These are phyloP conservation scores for Teratosphaeria nubilosa DNA, from an alignment of 2,329 filamentous ascomycete species.

Conservation along the genomic window DNA sequence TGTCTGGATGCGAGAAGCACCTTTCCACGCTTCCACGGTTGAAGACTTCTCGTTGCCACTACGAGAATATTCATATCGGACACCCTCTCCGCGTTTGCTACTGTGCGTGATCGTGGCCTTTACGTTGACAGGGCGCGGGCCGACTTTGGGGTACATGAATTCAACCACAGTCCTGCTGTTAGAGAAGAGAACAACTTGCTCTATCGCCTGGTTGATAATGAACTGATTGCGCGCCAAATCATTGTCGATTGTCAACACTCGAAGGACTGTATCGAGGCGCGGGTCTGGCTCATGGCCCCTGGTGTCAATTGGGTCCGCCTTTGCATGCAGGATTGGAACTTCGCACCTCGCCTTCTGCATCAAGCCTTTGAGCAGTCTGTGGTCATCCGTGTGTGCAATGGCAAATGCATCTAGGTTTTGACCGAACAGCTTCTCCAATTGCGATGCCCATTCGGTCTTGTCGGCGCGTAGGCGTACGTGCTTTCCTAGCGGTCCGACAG, in stretches of 20 bases:
- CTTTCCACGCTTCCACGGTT: conserved; percentile 44
- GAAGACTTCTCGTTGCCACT: conserved; percentile 40
- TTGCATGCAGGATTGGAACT: conserved; percentile 52
- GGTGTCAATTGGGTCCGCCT: conserved; percentile 46
- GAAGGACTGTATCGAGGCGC: conserved; percentile 65
- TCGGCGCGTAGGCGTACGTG: conserved; percentile 57
- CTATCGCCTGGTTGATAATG: conserved; percentile 72
- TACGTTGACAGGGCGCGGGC: conserved; percentile 36
- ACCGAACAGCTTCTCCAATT: conserved; percentile 72
- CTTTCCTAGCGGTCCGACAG: conserved; percentile 74
- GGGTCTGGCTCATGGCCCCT: conserved; percentile 56
- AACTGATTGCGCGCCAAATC: conserved; percentile 68
- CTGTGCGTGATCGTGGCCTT: conserved; percentile 58
- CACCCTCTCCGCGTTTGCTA: conserved; percentile 45
- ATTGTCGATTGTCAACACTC: conserved; percentile 70
- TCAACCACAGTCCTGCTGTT: conserved; percentile 55
- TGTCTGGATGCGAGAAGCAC: conserved; percentile 48
- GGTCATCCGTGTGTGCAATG: conserved; percentile 67
- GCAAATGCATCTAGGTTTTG: conserved; percentile 63
- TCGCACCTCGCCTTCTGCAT: conserved; percentile 52
- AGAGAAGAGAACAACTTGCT: conserved; percentile 72
- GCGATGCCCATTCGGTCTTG: conserved; percentile 71
- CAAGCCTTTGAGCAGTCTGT: conserved; percentile 54
- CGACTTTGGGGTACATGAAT: conserved; percentile 50
- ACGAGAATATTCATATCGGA: conserved; percentile 46